A percentile compares a stretch with the other conserved stretches of the same genome.
phyloP scores from a whole-genome alignment of 1,139 yeast genomes.

The Taphrina deformans region DNA sequence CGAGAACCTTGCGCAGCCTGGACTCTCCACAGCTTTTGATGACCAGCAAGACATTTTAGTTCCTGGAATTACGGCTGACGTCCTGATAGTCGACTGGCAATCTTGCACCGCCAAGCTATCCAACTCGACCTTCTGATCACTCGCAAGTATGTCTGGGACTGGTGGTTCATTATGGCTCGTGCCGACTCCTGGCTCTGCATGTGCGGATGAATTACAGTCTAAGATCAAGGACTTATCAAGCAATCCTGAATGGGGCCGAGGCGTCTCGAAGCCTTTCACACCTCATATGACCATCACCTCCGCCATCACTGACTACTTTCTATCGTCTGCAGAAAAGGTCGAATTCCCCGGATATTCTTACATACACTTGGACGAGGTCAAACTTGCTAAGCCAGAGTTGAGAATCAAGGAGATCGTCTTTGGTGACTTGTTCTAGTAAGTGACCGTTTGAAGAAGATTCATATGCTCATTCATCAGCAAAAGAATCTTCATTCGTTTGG shows the following conservation, averaged over 20 bases:
- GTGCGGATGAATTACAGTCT: not conserved
- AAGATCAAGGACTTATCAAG: slow-evolving; percentile 2
- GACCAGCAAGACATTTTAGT: not conserved
- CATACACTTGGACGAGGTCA: not conserved
- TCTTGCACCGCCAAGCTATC: too few relatives aligned
- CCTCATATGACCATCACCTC: slow-evolving; percentile 34
- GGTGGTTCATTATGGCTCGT: slow-evolving; percentile 31
- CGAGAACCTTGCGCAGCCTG: too few relatives aligned
- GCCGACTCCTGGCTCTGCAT: slow-evolving; percentile 7
- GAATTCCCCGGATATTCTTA: slow-evolving; percentile 12
- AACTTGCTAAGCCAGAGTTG: not conserved
- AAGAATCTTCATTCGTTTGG: slow-evolving; percentile 21
- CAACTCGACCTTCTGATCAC: too few relatives aligned
- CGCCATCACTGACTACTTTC: slow-evolving; percentile 5
- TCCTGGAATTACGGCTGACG: too few relatives aligned
- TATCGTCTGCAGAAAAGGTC: slow-evolving; percentile 5
- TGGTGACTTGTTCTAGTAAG: slow-evolving; percentile 19
- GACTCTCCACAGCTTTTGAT: not conserved
- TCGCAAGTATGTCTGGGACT: not conserved
- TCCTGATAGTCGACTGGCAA: too few relatives aligned
- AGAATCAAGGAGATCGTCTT: slow-evolving; percentile 13
- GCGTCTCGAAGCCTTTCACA: slow-evolving; percentile 9
- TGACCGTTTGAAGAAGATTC: not conserved
- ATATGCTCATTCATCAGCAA: too few relatives aligned
- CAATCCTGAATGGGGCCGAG: slow-evolving; percentile 4